Evolutionary conservation across 495 filamentous ascomycete species (phyloP).

Genomic region (Penicillium riverlandense): DNA sequence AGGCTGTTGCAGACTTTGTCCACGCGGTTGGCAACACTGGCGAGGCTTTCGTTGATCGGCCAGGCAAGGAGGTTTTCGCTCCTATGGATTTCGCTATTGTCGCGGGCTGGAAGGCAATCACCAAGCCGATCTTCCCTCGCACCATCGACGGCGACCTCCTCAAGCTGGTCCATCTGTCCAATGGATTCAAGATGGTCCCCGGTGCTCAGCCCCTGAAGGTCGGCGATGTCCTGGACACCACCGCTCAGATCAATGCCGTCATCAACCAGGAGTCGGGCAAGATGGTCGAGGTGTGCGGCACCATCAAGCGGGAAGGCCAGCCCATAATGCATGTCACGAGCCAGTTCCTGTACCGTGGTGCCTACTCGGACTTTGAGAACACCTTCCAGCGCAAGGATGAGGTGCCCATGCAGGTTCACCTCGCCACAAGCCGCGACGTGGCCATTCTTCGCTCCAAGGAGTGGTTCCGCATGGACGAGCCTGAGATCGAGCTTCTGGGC

Average conservation of each 20-base stretch:
- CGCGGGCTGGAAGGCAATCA: constrained; percentile 98
- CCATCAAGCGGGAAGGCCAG: constrained; percentile 76
- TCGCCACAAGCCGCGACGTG: constrained; percentile 79
- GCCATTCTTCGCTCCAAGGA: constrained; percentile 92
- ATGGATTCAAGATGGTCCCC: constrained; percentile 95
- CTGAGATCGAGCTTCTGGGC: constrained; percentile 74
- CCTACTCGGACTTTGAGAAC: constrained; percentile 89
- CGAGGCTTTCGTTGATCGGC: constrained; percentile 95
- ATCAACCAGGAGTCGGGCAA: constrained; percentile 98
- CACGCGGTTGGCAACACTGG: constrained; percentile 97
- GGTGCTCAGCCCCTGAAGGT: constrained; percentile 92
- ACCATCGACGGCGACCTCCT: constrained; percentile 92
- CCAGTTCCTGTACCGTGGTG: constrained; percentile 92
- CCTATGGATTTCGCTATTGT: constrained; percentile 99
- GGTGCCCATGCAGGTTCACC: constrained; percentile 89
- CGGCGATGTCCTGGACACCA: constrained; percentile 86
- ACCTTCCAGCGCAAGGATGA: constrained; percentile 97
- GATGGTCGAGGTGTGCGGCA: constrained; percentile 98
- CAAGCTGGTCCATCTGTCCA: constrained; percentile 91
- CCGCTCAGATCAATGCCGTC: constrained; percentile 92
- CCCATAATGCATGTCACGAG: constrained; percentile 98
- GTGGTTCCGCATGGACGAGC: constrained; percentile 83
- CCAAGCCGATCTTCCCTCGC: constrained; percentile 94
- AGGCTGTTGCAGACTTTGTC: constrained; percentile 95
- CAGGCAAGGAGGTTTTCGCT: constrained; percentile 88